A percentile compares a stretch with the other conserved stretches of the same genome.
Evolutionary conservation across 2,329 filamentous ascomycete genomes (phyloP).

Genomic region (Aspergillus flavus): DNA sequence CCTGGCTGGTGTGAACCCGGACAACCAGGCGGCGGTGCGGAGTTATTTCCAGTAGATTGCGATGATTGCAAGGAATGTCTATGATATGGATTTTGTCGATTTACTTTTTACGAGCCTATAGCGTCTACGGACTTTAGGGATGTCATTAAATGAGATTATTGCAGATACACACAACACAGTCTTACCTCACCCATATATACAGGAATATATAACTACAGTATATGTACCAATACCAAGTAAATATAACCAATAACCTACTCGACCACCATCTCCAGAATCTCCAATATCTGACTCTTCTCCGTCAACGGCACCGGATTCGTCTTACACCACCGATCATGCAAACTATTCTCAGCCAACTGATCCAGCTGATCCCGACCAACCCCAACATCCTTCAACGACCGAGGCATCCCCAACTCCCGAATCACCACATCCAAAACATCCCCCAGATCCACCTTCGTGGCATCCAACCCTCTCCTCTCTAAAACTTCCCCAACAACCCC

Average conservation of each 20-base stretch:
- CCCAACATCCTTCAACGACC: conserved; percentile 54
- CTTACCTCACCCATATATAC: not conserved
- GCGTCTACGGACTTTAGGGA: conserved; percentile 6
- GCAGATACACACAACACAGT: not conserved
- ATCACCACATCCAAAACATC: conserved; percentile 58
- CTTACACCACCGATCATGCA: conserved; percentile 54
- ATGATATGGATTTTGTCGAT: conserved; percentile 4
- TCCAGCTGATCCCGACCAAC: conserved; percentile 54
- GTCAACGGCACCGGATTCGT: conserved; percentile 55
- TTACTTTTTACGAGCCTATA: conserved; percentile 11
- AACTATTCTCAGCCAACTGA: conserved; percentile 51
- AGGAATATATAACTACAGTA: not conserved
- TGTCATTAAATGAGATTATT: conserved; percentile 6
- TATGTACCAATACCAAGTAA: not conserved
- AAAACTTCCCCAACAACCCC: conserved; percentile 42
- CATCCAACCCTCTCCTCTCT: conserved; percentile 28
- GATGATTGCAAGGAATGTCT: conserved; percentile 13
- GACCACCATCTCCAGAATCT: conserved; percentile 53
- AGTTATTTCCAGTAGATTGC: conserved; percentile 65
- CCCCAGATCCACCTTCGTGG: conserved; percentile 45
- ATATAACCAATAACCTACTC: not conserved
- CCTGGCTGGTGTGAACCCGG: conserved; percentile 72
- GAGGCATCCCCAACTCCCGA: conserved; percentile 56
- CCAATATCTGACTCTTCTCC: conserved; percentile 52
- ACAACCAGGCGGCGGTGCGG: conserved; percentile 79